phyloP scores from a whole-genome alignment of 2,329 filamentous ascomycete genomes.

The Monosporascus sp. region DNA sequence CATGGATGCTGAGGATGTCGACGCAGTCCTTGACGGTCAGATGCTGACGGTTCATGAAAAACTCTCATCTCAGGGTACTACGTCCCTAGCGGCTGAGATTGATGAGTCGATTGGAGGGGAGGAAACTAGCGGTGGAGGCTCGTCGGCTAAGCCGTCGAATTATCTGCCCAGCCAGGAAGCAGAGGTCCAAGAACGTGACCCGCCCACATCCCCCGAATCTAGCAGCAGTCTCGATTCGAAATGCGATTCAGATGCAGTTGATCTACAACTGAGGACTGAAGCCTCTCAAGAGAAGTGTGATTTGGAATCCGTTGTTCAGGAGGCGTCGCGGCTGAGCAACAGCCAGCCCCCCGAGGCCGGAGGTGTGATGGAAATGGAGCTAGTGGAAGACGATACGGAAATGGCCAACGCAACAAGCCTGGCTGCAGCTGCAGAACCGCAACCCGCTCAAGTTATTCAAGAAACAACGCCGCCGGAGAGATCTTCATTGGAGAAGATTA shows the following conservation, averaged over 20 bases:
- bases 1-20: conserved; percentile 7
- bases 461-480: conserved; percentile 18
- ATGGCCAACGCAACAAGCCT: not conserved
- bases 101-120: conserved; percentile 5
- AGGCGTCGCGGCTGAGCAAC: conserved; percentile 8
- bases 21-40: conserved; percentile 15
- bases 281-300: conserved; percentile 25
- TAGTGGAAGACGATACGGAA: conserved; percentile 9
- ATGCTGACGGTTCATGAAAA: conserved; percentile 4
- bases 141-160: conserved; percentile 1
- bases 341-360: not conserved
- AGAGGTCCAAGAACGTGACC: conserved; percentile 2
- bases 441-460: conserved; percentile 2
- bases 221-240: conserved; percentile 6
- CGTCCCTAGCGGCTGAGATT: conserved; percentile 5
- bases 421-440: not conserved
- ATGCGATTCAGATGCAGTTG: conserved; percentile 24
- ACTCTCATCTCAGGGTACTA: conserved; percentile 1
- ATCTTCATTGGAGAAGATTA: conserved; percentile 42
- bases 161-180: conserved; percentile 9
- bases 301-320: conserved; percentile 8
- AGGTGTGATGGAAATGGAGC: conserved; percentile 3
- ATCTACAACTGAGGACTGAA: conserved; percentile 26
- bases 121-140: conserved; percentile 5
- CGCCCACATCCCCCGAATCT: conserved; percentile 2